phyloP scores from a whole-genome alignment of 1,139 yeast species.

The Saccharomyces hybrid region DNA sequence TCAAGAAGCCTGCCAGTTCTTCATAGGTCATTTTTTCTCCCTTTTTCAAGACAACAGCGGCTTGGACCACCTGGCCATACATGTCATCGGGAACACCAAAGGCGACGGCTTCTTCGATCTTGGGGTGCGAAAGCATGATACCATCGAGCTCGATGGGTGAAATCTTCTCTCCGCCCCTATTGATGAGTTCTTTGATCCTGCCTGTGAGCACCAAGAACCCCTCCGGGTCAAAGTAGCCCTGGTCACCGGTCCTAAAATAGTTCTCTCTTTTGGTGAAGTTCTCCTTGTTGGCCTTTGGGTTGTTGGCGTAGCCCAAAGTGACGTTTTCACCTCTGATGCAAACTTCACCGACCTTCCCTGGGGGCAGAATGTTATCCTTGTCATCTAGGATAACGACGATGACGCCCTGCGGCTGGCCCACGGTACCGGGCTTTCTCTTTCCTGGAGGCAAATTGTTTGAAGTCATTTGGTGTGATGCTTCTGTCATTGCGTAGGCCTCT shows the following conservation, averaged over 20 bases:
- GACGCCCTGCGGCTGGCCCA: constrained; percentile 64
- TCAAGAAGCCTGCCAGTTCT: constrained; percentile 42
- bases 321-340: constrained; percentile 58
- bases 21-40: constrained; percentile 35
- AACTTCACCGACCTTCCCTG: constrained; percentile 56
- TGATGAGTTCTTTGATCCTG: constrained; percentile 58
- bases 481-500: constrained; percentile 77
- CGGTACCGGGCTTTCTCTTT: constrained; percentile 57
- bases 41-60: constrained; percentile 50
- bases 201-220: constrained; percentile 56
- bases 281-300: constrained; percentile 57
- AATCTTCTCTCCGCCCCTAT: constrained; percentile 65
- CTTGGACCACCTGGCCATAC: constrained; percentile 61
- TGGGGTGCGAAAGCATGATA: constrained; percentile 47
- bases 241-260: constrained; percentile 68
- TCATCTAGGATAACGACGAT: constrained; percentile 50
- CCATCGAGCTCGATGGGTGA: constrained; percentile 61
- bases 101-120: constrained; percentile 58
- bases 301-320: constrained; percentile 63
- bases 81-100: constrained; percentile 57
- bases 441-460: constrained; percentile 61
- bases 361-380: constrained; percentile 39
- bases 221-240: constrained; percentile 53
- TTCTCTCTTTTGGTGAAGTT: constrained; percentile 47
- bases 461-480: constrained; percentile 66